Evolutionary conservation across 139 green algal genomes (phyloP).

Genomic region (Chlorella ohadii): DNA sequence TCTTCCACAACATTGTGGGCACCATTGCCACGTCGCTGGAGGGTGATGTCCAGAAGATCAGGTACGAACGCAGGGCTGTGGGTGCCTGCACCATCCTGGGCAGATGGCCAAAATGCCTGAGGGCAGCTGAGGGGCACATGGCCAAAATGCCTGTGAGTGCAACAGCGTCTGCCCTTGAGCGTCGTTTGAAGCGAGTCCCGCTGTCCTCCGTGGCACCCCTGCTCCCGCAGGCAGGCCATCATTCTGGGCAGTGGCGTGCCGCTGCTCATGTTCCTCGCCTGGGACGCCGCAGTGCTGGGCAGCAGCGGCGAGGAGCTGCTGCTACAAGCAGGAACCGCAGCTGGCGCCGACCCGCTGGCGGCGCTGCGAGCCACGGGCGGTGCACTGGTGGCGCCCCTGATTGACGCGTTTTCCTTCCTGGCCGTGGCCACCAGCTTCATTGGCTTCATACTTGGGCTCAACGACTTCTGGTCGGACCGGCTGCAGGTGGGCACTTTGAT

Average conservation of each 20-base stretch:
- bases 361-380: not conserved
- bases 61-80: not conserved
- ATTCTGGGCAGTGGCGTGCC: slow-evolving; percentile 66
- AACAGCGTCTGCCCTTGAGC: too few relatives aligned
- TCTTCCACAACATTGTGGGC: slow-evolving; percentile 84
- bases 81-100: too few relatives aligned
- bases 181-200: too few relatives aligned
- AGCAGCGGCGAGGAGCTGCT: slow-evolving; percentile 6
- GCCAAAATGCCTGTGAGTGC: too few relatives aligned
- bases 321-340: not conserved
- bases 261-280: slow-evolving; percentile 83
- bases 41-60: slow-evolving; percentile 67
- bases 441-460: slow-evolving; percentile 84
- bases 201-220: not conserved
- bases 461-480: slow-evolving; percentile 79
- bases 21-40: slow-evolving; percentile 44
- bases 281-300: slow-evolving; percentile 84
- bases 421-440: slow-evolving; percentile 87
- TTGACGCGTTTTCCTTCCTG: slow-evolving; percentile 37
- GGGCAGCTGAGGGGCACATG: too few relatives aligned
- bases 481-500: not conserved
- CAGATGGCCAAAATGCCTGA: not conserved
- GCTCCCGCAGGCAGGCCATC: slow-evolving; percentile 46
- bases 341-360: not conserved
- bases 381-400: not conserved